Evolutionary conservation across 176 grass and related monocot genomes (phyloP).

Genomic region (Dendrocalamus sinicus): DNA sequence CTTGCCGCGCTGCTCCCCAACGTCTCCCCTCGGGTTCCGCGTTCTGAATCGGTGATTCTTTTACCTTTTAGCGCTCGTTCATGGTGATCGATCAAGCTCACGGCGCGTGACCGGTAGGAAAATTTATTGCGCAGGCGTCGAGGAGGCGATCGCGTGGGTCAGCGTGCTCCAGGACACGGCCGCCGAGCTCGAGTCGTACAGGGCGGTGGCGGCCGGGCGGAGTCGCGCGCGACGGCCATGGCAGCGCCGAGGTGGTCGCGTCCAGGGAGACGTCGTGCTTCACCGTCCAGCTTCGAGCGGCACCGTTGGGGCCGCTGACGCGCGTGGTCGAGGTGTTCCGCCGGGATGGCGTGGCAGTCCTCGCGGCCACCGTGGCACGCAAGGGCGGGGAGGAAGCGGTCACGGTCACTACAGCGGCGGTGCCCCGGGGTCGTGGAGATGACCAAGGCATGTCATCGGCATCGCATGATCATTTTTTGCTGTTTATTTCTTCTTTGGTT

Average conservation of each 20-base stretch:
- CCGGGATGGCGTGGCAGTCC: conserved; percentile 36
- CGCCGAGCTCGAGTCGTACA: conserved; percentile 31
- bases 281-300: background rate
- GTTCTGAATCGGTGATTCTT: background rate
- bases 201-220: background rate
- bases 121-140: conserved; percentile 18
- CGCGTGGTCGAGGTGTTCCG: conserved; percentile 48
- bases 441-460: conserved; percentile 54
- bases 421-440: background rate
- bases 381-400: background rate
- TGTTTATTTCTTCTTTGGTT: background rate
- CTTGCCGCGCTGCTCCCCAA: conserved; percentile 33
- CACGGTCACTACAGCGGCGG: conserved; percentile 29
- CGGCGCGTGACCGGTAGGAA: no score
- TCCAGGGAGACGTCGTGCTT: conserved; percentile 43
- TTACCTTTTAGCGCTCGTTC: background rate
- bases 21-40: background rate
- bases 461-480: background rate
- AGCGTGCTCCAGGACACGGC: conserved; percentile 23
- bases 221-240: background rate
- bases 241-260: conserved; percentile 1
- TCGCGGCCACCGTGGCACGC: conserved; percentile 24
- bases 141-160: conserved; percentile 49
- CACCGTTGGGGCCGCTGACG: background rate
- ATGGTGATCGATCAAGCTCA: no score